phyloP scores from a whole-genome alignment of 164 flowering plant genomes.

The Buxus sempervirens region DNA sequence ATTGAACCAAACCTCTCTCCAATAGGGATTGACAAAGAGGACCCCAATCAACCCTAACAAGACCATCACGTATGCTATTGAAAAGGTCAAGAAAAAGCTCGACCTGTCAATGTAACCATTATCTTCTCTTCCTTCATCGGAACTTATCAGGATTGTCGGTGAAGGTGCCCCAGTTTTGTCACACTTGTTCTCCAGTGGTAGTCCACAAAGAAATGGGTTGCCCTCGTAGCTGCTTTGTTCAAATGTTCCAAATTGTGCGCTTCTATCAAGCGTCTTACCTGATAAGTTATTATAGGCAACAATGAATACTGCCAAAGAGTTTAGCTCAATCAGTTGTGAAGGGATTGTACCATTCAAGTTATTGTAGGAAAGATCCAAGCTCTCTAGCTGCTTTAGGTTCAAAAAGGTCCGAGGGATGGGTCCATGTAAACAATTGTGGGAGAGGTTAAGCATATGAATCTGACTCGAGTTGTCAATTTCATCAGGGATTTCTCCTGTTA shows the following conservation, averaged over 20 bases:
- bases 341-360: neutral
- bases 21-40: too few relatives aligned
- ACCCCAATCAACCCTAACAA: neutral
- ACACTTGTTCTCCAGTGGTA: neutral
- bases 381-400: neutral
- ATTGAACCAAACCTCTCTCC: too few relatives aligned
- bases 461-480: neutral
- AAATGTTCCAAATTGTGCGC: conserved; percentile 3
- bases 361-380: neutral
- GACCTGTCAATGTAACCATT: neutral
- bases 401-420: neutral
- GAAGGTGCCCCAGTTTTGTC: neutral
- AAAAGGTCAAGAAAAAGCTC: too few relatives aligned
- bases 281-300: neutral
- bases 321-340: neutral
- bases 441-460: neutral
- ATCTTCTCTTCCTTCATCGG: neutral
- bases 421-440: neutral
- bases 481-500: neutral
- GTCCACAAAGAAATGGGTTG: conserved; percentile 1
- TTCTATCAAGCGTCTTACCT: neutral
- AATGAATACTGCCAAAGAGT: conserved; percentile 2
- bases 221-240: conserved; percentile 1
- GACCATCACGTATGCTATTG: neutral
- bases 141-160: neutral